A percentile compares a stretch with the other conserved stretches of the same genome.
These are phyloP conservation scores for Cyberlindnera mrakii DNA, from an alignment of 805 yeast genomes.

Conservation along the genomic window DNA sequence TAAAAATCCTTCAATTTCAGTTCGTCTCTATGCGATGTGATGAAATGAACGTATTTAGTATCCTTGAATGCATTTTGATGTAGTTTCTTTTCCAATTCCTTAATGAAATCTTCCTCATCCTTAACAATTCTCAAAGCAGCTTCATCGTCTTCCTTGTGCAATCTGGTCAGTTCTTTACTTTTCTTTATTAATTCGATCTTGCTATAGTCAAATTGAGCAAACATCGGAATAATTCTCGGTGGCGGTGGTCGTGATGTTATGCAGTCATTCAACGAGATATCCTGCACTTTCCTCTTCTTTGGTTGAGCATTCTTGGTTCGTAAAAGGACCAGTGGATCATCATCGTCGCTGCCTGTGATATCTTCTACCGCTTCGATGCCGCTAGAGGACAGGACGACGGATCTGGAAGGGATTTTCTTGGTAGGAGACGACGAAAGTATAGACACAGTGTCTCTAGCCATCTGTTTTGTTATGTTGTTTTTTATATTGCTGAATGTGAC, in stretches of 20 bases:
- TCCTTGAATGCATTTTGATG: slow-evolving; percentile 4
- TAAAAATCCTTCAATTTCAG: slow-evolving; percentile 7
- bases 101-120: slow-evolving; percentile 8
- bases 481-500: no score
- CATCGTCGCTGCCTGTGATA: not conserved
- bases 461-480: no score
- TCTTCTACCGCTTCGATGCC: not conserved
- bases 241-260: not conserved
- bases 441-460: no score
- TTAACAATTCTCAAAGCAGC: slow-evolving; percentile 2
- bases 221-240: not conserved
- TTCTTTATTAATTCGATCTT: slow-evolving; percentile 2
- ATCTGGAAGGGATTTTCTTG: no score
- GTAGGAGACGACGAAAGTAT: no score
- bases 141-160: slow-evolving; percentile 9
- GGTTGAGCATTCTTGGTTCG: not conserved
- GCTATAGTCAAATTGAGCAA: not conserved
- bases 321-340: not conserved
- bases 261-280: no score
- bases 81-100: slow-evolving; percentile 2
- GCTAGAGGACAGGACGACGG: no score
- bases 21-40: slow-evolving; percentile 1
- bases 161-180: slow-evolving; percentile 3
- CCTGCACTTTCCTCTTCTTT: not conserved
- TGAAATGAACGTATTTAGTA: slow-evolving; percentile 2